Base-by-base conservation (phyloP, 768 basidiomycete species). In the Tremella mesenterica region DNA sequence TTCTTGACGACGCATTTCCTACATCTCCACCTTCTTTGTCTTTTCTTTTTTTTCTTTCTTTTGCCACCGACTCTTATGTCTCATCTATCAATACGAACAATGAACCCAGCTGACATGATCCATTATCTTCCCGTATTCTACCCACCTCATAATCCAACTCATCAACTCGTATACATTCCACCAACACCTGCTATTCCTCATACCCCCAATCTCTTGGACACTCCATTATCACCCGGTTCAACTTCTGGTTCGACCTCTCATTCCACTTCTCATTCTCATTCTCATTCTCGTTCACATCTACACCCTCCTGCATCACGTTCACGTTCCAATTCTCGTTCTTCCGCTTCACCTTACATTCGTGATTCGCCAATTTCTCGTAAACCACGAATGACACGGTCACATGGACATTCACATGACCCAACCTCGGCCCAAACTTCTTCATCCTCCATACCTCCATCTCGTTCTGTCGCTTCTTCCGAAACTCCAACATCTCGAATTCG, bases 121-220 rank as follows among this genome's bases (percentile, higher is more conserved):
- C 58, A 46, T 30, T 58, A 56, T 39, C 53, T 53, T 38, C 57
- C 53, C 30, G 48, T 43, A 13, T 55, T 60, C 44, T 61, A 53
- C 44, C 56, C 54, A 9, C 63, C 64, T 44, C 44, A 52, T 29
- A 49, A 59, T n/a, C 64, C 62, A 21, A 63, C 64, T 16, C 61
- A 59, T 39, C 60, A 52, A 54, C 46, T 64, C 33, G 44, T 64
- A 38, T 65, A 61, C 33, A 51, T 59, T 13, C 59, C 65, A 16
- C 52, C 58, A 23, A 16, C 53, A 3, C 27, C 51, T 8, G 48
- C 28, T 16, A 25, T 18, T n/a, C n/a, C 14, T 41, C 38, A 23
- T 18, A 18, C n/a, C 38, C 38, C 38, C n/a, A 41, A n/a, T 41
- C 38, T 5, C 38, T 23, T 41, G n/a, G 38, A 16, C 9, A 33